Evolutionary conservation across 805 yeast genomes (phyloP).

Genomic region (Torulaspora franciscae): DNA sequence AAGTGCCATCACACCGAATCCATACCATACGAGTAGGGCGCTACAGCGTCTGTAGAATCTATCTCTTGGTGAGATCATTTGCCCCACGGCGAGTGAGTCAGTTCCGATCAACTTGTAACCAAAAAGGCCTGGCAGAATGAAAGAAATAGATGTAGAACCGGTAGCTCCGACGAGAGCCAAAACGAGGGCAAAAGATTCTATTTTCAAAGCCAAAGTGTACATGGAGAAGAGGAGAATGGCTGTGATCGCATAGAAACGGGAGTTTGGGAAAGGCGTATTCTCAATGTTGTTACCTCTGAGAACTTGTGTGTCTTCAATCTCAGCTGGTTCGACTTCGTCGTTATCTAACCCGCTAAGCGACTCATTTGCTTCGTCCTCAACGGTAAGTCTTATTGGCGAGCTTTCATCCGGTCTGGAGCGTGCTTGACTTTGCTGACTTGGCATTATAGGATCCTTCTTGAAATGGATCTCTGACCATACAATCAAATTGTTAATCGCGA

Average conservation of each 20-base stretch:
- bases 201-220: slow-evolving; percentile 59
- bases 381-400: slow-evolving; percentile 13
- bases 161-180: slow-evolving; percentile 88
- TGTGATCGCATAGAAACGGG: slow-evolving; percentile 39
- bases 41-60: slow-evolving; percentile 42
- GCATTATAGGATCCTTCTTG: slow-evolving; percentile 4
- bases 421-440: slow-evolving; percentile 1
- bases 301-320: slow-evolving; percentile 7
- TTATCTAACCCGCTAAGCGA: slow-evolving; percentile 4
- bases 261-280: slow-evolving; percentile 21
- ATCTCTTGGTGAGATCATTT: slow-evolving; percentile 29
- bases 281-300: slow-evolving; percentile 11
- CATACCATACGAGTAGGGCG: slow-evolving; percentile 58
- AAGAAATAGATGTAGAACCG: slow-evolving; percentile 87
- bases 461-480: slow-evolving; percentile 40
- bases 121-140: slow-evolving; percentile 83
- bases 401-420: slow-evolving; percentile 1
- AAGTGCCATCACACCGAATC: slow-evolving; percentile 62
- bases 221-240: slow-evolving; percentile 43
- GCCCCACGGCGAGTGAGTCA: slow-evolving; percentile 28
- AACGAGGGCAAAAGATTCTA: slow-evolving; percentile 72
- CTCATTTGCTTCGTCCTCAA: slow-evolving; percentile 14
- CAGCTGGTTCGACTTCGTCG: slow-evolving; percentile 8
- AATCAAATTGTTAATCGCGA: slow-evolving; percentile 62
- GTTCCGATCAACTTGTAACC: slow-evolving; percentile 63